phyloP scores from a whole-genome alignment of 2,329 filamentous ascomycete genomes.

The Harringtonia aguacate region DNA sequence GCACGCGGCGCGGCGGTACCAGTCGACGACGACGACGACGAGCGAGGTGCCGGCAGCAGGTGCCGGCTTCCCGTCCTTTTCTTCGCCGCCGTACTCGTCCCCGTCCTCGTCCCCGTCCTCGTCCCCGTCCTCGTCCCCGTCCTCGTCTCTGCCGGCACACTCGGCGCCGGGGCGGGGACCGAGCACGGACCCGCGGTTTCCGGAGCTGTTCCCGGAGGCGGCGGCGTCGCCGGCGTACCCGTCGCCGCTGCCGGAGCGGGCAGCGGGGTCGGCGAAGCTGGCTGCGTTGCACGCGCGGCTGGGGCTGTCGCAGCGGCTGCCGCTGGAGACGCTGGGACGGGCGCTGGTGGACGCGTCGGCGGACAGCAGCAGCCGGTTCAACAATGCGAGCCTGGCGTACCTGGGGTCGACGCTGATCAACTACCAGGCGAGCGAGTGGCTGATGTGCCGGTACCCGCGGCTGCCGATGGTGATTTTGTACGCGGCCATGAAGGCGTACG shows the following conservation, averaged over 20 bases:
- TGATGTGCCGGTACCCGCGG: constrained; percentile 82
- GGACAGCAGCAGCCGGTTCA: constrained; percentile 69
- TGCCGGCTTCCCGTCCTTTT: background rate
- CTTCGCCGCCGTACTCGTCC: too few relatives aligned
- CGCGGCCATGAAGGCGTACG: constrained; percentile 74
- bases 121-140: too few relatives aligned
- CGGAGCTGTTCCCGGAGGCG: constrained; percentile 19
- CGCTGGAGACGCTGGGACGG: constrained; percentile 75
- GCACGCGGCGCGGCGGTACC: background rate
- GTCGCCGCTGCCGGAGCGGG: constrained; percentile 59
- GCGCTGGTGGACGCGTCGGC: constrained; percentile 79
- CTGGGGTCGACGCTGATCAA: constrained; percentile 75
- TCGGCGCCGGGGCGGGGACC: background rate
- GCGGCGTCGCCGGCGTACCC: constrained; percentile 33
- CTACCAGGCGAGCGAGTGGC: constrained; percentile 81
- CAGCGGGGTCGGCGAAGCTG: constrained; percentile 72
- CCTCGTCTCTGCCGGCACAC: background rate
- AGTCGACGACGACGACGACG: constrained; percentile 1
- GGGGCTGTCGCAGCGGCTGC: constrained; percentile 68
- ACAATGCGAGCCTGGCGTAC: constrained; percentile 75
- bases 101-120: too few relatives aligned
- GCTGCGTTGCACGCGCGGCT: constrained; percentile 86
- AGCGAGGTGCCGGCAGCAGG: background rate
- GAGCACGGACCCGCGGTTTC: constrained; percentile 9
- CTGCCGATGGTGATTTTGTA: constrained; percentile 83